Percentiles rank a stretch among this genome's conserved stretches.
phyloP scores from a whole-genome alignment of 805 yeast genomes.

The Wickerhamiella allomyrinae region DNA sequence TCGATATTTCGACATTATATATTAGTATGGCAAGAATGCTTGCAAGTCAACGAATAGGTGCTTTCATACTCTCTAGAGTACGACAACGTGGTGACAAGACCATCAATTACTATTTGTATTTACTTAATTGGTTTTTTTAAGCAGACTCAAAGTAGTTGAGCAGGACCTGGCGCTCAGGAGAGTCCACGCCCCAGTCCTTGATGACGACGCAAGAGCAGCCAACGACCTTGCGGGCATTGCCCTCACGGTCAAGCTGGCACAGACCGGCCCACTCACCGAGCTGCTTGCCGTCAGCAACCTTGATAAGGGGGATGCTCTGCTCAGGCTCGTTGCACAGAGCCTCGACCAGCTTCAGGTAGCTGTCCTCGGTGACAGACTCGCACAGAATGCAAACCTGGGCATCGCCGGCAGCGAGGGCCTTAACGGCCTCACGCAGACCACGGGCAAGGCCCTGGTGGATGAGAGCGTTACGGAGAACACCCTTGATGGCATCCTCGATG shows the following conservation, averaged over 20 bases:
- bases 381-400: slow-evolving; percentile 96
- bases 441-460: slow-evolving; percentile 98
- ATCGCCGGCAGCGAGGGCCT: slow-evolving; percentile 94
- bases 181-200: slow-evolving; percentile 99
- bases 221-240: slow-evolving; percentile 99
- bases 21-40: too few relatives aligned
- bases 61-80: too few relatives aligned
- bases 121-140: too few relatives aligned
- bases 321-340: slow-evolving; percentile 98
- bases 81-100: too few relatives aligned
- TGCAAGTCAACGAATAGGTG: too few relatives aligned
- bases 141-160: slow-evolving; percentile 91
- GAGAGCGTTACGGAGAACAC: slow-evolving; percentile 93
- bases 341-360: slow-evolving; percentile 94
- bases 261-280: slow-evolving; percentile 99
- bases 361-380: slow-evolving; percentile 96
- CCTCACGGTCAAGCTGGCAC: slow-evolving; percentile 98
- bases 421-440: slow-evolving; percentile 99
- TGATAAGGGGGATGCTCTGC: slow-evolving; percentile 91
- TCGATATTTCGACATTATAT: too few relatives aligned
- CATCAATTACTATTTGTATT: not conserved
- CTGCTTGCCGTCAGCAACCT: slow-evolving; percentile 98
- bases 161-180: slow-evolving; percentile 91
- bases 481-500: slow-evolving; percentile 96
- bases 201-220: slow-evolving; percentile 99